Evolutionary conservation across 805 yeast genomes (phyloP).

Genomic region (Candida insectorum): DNA sequence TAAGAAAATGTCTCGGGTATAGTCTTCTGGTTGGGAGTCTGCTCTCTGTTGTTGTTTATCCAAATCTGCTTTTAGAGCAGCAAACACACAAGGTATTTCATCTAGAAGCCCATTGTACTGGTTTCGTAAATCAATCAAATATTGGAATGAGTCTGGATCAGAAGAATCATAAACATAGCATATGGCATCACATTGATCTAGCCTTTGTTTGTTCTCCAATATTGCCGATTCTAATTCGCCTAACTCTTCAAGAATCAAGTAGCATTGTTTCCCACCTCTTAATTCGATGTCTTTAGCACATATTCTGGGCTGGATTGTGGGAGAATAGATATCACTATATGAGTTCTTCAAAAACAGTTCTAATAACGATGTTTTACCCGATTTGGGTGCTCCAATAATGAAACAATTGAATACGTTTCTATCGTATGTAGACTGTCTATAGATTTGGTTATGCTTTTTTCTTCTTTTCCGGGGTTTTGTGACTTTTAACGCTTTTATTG

Average conservation of each 20-base stretch:
- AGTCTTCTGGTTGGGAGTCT: constrained; percentile 82
- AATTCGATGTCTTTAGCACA: constrained; percentile 92
- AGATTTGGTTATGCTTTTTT: constrained; percentile 58
- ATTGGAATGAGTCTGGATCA: constrained; percentile 91
- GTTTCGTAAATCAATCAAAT: constrained; percentile 66
- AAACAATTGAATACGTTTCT: constrained; percentile 91
- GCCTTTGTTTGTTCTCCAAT: constrained; percentile 60
- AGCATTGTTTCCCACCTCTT: constrained; percentile 94
- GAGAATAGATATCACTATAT: constrained; percentile 67
- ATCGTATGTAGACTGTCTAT: constrained; percentile 69
- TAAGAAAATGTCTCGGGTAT: constrained; percentile 60
- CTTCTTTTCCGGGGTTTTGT: constrained; percentile 78
- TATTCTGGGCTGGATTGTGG: constrained; percentile 75
- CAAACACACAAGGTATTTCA: constrained; percentile 77
- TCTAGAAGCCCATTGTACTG: constrained; percentile 55
- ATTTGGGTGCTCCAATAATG: constrained; percentile 76
- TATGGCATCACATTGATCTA: constrained; percentile 86
- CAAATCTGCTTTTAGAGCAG: constrained; percentile 90
- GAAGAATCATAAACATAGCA: constrained; percentile 92
- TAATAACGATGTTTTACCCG: constrained; percentile 84
- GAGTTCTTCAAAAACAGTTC: constrained; percentile 79
- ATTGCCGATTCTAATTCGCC: constrained; percentile 86
- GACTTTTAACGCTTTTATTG: constrained; percentile 48
- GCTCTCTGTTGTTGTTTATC: constrained; percentile 94
- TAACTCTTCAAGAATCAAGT: constrained; percentile 82